phyloP scores from a whole-genome alignment of 768 basidiomycete genomes.

The Pulveroboletus sp. region DNA sequence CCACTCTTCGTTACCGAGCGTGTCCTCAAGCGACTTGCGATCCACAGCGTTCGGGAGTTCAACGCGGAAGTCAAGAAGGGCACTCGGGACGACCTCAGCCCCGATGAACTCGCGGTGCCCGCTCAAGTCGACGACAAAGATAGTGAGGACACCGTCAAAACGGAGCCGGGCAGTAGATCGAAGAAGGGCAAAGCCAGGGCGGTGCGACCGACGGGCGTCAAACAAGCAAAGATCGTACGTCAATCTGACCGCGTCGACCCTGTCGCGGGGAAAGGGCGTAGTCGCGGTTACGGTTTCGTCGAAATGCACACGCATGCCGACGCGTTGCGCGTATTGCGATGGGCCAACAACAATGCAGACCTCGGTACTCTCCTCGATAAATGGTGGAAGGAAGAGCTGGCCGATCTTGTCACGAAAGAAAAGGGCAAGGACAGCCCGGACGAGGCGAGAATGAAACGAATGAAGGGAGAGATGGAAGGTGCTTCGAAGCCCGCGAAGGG shows the following conservation, averaged over 20 bases:
- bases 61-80: slow-evolving; percentile 70
- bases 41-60: slow-evolving; percentile 77
- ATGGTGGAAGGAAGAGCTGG: slow-evolving; percentile 84
- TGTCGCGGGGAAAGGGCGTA: slow-evolving; percentile 79
- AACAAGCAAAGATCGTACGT: slow-evolving; percentile 90
- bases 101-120: slow-evolving; percentile 65
- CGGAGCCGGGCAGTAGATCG: slow-evolving; percentile 19
- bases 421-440: slow-evolving; percentile 45
- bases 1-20: slow-evolving; percentile 89
- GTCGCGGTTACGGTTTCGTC: slow-evolving; percentile 93
- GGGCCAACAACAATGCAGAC: slow-evolving; percentile 87
- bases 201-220: slow-evolving; percentile 50
- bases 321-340: slow-evolving; percentile 85
- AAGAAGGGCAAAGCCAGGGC: slow-evolving; percentile 21
- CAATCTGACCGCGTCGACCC: slow-evolving; percentile 87
- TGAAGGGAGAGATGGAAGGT: slow-evolving; percentile 51
- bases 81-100: slow-evolving; percentile 52
- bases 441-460: slow-evolving; percentile 50
- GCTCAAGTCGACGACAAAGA: slow-evolving; percentile 26
- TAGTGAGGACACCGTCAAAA: slow-evolving; percentile 27
- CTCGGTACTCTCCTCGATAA: slow-evolving; percentile 60
- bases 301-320: slow-evolving; percentile 88
- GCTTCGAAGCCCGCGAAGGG: slow-evolving; percentile 39
- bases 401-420: slow-evolving; percentile 55
- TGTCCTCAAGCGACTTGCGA: slow-evolving; percentile 80